These are phyloP conservation scores for Beverwykella pulmonaria DNA, from an alignment of 495 filamentous ascomycete species.

Conservation along the genomic window DNA sequence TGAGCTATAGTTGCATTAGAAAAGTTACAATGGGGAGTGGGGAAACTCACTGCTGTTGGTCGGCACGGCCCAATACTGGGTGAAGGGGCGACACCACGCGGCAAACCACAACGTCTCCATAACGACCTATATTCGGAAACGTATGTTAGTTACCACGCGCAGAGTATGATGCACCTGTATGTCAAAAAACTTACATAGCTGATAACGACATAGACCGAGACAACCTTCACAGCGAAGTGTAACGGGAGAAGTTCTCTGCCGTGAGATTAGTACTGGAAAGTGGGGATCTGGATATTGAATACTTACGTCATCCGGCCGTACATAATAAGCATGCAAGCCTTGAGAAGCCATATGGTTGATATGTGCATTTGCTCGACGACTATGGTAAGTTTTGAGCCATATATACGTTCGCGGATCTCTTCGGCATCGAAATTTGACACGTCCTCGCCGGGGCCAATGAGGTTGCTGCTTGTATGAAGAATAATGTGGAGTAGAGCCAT, in stretches of 20 bases:
- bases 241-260: constrained; percentile 46
- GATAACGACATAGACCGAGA: constrained; percentile 56
- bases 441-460: constrained; percentile 56
- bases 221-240: constrained; percentile 55
- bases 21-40: constrained; percentile 31
- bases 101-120: constrained; percentile 65
- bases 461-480: constrained; percentile 58
- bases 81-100: constrained; percentile 66
- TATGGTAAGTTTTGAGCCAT: constrained; percentile 61
- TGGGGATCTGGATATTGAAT: neutral
- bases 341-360: constrained; percentile 56
- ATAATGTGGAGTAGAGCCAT: constrained; percentile 62
- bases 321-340: constrained; percentile 57
- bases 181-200: constrained; percentile 51
- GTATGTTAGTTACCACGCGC: neutral
- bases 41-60: constrained; percentile 12
- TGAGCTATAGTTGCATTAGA: constrained; percentile 36
- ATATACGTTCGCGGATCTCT: constrained; percentile 52
- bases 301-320: constrained; percentile 57
- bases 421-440: constrained; percentile 60
- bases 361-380: constrained; percentile 53
- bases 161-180: neutral
- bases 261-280: neutral
- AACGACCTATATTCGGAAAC: constrained; percentile 31
- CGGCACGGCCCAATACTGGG: constrained; percentile 59